Evolutionary conservation across 768 basidiomycete genomes (phyloP).

Genomic region (Leccinum incarnatum): DNA sequence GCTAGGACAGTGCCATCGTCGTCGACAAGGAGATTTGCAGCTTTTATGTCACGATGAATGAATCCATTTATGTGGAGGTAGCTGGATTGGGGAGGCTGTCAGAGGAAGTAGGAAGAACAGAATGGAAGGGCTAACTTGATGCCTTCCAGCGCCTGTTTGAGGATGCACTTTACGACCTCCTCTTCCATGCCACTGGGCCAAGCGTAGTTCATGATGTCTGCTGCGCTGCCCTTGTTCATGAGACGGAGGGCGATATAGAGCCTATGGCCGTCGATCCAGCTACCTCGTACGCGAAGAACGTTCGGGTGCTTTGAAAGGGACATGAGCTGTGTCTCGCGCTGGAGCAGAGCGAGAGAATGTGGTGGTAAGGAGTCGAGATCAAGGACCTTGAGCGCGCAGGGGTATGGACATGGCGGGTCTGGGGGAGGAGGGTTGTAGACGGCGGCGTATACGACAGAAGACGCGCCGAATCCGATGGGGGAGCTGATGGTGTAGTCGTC

Average conservation of each 20-base stretch:
- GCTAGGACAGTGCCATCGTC: slow-evolving; percentile 87
- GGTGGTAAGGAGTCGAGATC: slow-evolving; percentile 80
- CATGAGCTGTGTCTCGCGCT: slow-evolving; percentile 89
- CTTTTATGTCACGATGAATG: slow-evolving; percentile 93
- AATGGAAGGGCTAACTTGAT: slow-evolving; percentile 57
- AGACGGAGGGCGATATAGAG: slow-evolving; percentile 84
- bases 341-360: slow-evolving; percentile 66
- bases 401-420: slow-evolving; percentile 38
- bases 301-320: slow-evolving; percentile 92
- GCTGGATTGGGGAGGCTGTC: slow-evolving; percentile 35
- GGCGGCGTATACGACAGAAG: slow-evolving; percentile 86
- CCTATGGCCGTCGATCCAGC: slow-evolving; percentile 83
- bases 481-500: slow-evolving; percentile 72
- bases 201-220: slow-evolving; percentile 80
- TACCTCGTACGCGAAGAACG: slow-evolving; percentile 85
- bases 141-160: slow-evolving; percentile 86
- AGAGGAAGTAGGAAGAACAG: neutral
- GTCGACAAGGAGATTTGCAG: slow-evolving; percentile 89
- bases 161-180: slow-evolving; percentile 79
- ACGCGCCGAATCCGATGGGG: slow-evolving; percentile 88
- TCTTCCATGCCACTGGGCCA: slow-evolving; percentile 92
- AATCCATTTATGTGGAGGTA: slow-evolving; percentile 89
- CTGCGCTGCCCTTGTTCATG: slow-evolving; percentile 86
- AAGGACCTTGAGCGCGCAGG: slow-evolving; percentile 86
- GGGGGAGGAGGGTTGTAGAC: slow-evolving; percentile 48